Evolutionary conservation across 441 rosid genomes (phyloP).

Genomic region (Breynia disticha): DNA sequence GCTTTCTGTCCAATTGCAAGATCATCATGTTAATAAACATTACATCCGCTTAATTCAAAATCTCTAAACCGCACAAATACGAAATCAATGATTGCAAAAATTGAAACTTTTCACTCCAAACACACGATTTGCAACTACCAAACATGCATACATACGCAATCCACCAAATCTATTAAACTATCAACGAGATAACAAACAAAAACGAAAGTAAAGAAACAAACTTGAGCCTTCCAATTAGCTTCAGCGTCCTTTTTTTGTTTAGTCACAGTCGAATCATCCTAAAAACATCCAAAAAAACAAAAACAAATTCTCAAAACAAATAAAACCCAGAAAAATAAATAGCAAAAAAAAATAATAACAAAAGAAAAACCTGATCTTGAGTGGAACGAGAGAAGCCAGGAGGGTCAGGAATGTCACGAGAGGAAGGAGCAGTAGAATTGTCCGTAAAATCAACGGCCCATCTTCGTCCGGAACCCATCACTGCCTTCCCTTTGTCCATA

Average conservation of each 20-base stretch:
- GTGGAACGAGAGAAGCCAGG: conserved; percentile 86
- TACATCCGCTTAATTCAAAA: background rate
- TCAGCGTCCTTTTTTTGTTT: conserved; percentile 98
- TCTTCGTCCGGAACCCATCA: conserved; percentile 84
- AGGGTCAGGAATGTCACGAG: conserved; percentile 89
- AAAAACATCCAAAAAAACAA: conserved; percentile 2
- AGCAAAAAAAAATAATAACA: no score
- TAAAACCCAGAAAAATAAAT: background rate
- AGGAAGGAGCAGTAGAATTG: conserved; percentile 57
- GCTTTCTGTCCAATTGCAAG: conserved; percentile 61
- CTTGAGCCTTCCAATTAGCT: conserved; percentile 95
- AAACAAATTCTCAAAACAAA: conserved; percentile 2
- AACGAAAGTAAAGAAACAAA: conserved; percentile 13
- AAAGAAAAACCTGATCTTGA: conserved; percentile 54
- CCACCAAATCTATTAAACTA: no score
- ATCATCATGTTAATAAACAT: conserved; percentile 1
- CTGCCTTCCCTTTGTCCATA: conserved; percentile 95
- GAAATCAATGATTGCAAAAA: no score
- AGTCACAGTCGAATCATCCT: conserved; percentile 77
- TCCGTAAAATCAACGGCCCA: conserved; percentile 98
- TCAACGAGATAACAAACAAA: background rate
- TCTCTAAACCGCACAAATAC: no score
- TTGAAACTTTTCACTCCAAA: no score
- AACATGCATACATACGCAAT: background rate
- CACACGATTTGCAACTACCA: background rate